Percentiles rank a stretch among this genome's conserved stretches.
Conservation (phyloP, 306 rosid species). For the Glycyrrhiza uralensis region DNA sequence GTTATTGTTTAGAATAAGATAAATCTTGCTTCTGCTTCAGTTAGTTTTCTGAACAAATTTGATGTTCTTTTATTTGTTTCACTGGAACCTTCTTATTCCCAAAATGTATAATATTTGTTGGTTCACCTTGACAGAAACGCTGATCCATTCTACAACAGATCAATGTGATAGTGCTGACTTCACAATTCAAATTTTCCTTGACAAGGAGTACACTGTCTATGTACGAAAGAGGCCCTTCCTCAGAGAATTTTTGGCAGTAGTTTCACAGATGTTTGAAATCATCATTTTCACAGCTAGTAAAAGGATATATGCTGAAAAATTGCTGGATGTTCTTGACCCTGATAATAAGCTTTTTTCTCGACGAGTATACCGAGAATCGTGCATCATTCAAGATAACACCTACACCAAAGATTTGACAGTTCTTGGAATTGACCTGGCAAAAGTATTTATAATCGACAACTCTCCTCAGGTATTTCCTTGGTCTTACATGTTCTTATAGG, state of each 20-base stretch:
- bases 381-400: conserved; percentile 52
- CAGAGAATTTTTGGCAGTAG: conserved; percentile 56
- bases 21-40: neutral
- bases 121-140: conserved; percentile 59
- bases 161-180: conserved; percentile 61
- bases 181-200: conserved; percentile 47
- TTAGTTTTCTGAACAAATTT: neutral
- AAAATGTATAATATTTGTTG: conserved; percentile 12
- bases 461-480: conserved; percentile 66
- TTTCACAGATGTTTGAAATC: conserved; percentile 82
- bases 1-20: neutral
- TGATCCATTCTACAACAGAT: conserved; percentile 64
- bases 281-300: conserved; percentile 85
- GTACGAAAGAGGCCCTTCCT: conserved; percentile 79
- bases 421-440: conserved; percentile 79
- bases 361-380: conserved; percentile 70
- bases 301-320: conserved; percentile 64
- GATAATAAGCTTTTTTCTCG: conserved; percentile 56
- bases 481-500: neutral
- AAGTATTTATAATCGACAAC: conserved; percentile 80
- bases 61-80: neutral
- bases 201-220: conserved; percentile 59
- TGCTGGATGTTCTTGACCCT: conserved; percentile 81
- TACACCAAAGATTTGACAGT: conserved; percentile 82
- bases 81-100: neutral